phyloP scores from a whole-genome alignment of 176 grass and related monocot species.

The Hordeum marinum region DNA sequence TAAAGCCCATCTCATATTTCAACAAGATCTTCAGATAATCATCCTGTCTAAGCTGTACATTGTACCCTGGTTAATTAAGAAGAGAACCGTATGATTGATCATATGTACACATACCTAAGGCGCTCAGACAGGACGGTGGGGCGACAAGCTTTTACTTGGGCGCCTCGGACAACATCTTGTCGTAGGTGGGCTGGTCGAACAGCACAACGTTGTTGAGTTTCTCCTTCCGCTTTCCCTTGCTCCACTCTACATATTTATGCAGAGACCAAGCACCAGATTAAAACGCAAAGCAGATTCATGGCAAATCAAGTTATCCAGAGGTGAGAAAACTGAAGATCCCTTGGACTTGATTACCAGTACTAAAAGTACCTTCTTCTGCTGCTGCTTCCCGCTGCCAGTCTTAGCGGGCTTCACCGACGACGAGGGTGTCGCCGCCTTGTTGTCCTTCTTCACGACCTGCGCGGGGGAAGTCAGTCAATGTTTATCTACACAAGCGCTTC shows the following conservation, averaged over 20 bases:
- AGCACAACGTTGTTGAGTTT: constrained; percentile 53
- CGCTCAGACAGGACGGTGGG: constrained; percentile 44
- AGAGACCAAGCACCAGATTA: neutral
- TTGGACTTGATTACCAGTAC: neutral
- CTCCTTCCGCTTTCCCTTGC: constrained; percentile 67
- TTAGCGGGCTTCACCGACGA: neutral
- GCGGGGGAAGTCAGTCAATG: neutral
- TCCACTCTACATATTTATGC: constrained; percentile 37
- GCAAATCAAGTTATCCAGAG: neutral
- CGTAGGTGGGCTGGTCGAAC: constrained; percentile 50
- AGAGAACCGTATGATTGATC: neutral
- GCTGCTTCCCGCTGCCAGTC: neutral
- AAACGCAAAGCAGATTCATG: neutral
- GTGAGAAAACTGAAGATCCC: neutral
- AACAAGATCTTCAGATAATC: neutral
- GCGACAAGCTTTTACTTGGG: constrained; percentile 58
- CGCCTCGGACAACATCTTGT: constrained; percentile 42
- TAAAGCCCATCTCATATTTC: too few relatives aligned
- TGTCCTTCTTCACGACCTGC: neutral
- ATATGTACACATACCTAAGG: constrained; percentile 1
- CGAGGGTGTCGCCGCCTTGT: neutral
- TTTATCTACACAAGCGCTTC: neutral
- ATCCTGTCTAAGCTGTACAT: neutral
- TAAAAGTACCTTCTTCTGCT: neutral
- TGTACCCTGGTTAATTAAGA: neutral